Conservation (phyloP, 2,329 filamentous ascomycete genomes). For the Sphaerulina vaccinii region DNA sequence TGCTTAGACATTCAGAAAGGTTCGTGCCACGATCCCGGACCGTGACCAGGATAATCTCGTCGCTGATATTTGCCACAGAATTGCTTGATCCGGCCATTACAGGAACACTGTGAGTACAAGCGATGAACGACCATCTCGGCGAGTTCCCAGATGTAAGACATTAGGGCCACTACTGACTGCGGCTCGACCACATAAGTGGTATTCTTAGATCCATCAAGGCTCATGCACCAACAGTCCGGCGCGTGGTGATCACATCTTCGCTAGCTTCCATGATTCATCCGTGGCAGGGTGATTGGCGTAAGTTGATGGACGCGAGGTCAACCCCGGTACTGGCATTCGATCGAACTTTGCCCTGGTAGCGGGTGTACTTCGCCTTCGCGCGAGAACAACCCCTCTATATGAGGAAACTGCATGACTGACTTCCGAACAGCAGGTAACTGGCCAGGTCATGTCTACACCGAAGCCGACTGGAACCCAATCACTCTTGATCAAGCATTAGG, state of each 20-base stretch:
- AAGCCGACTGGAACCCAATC: constrained; percentile 11
- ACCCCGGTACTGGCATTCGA: neutral
- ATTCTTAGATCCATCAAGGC: constrained; percentile 5
- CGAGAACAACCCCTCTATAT: neutral
- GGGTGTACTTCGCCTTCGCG: constrained; percentile 3
- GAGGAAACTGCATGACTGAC: neutral
- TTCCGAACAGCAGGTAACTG: constrained; percentile 1
- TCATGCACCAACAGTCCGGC: constrained; percentile 3
- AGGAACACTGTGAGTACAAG: neutral
- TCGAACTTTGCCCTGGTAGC: neutral
- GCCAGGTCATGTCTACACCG: constrained; percentile 4
- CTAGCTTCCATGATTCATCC: constrained; percentile 5
- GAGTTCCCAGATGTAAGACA: neutral
- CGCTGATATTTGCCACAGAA: neutral
- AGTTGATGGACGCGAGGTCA: neutral
- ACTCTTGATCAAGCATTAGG: constrained; percentile 7
- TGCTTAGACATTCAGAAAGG: constrained; percentile 1
- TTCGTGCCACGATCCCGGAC: neutral
- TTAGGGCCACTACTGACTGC: neutral
- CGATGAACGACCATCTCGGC: neutral
- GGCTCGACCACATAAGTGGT: neutral
- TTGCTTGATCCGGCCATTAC: constrained; percentile 8
- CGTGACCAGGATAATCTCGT: neutral
- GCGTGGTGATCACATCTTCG: constrained; percentile 10
- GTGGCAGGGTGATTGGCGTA: constrained; percentile 2